These are phyloP conservation scores for Niveomyces coronatus DNA, from an alignment of 2,329 filamentous ascomycete genomes.

Conservation along the genomic window DNA sequence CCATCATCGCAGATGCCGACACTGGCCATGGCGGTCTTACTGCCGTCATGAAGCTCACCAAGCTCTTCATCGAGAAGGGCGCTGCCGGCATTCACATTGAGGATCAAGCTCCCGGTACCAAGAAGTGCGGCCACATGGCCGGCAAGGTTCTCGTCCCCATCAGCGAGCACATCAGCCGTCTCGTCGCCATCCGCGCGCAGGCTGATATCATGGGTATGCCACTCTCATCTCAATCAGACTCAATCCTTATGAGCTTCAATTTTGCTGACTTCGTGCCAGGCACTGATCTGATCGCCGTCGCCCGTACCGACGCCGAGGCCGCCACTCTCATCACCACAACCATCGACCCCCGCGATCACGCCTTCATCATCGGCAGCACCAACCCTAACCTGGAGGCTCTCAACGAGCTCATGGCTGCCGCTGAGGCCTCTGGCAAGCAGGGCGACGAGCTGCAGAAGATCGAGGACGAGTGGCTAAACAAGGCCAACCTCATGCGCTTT, in stretches of 20 bases:
- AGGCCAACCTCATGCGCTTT: constrained; percentile 79
- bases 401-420: constrained; percentile 81
- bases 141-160: constrained; percentile 96
- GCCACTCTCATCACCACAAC: constrained; percentile 94
- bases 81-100: constrained; percentile 98
- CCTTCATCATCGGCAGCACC: constrained; percentile 83
- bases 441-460: constrained; percentile 78
- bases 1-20: constrained; percentile 93
- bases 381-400: constrained; percentile 78
- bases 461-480: constrained; percentile 75
- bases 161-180: constrained; percentile 93
- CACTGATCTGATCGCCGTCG: constrained; percentile 78
- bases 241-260: neutral
- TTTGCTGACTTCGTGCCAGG: constrained; percentile 31
- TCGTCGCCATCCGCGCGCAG: constrained; percentile 93
- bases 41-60: constrained; percentile 99
- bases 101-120: constrained; percentile 94
- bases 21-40: constrained; percentile 95
- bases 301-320: constrained; percentile 93
- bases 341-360: constrained; percentile 90
- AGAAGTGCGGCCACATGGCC: constrained; percentile 99
- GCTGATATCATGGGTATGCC: constrained; percentile 88
- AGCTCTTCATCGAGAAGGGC: constrained; percentile 92
- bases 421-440: constrained; percentile 70
- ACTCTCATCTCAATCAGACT: neutral